Base-by-base conservation (phyloP, 1,284 basidiomycete genomes). In the Macrocybe sp. region DNA sequence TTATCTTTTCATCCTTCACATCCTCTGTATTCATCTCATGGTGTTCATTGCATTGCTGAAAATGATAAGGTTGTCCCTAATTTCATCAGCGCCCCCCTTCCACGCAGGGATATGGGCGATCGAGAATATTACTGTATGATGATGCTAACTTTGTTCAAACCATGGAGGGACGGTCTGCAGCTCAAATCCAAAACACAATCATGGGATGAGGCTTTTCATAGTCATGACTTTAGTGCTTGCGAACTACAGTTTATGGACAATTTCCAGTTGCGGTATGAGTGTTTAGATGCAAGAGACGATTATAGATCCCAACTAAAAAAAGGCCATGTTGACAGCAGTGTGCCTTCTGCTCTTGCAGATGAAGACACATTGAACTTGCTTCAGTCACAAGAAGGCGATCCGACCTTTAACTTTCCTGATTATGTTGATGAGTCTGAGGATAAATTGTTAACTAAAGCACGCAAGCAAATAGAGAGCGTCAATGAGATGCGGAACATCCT, bases 231-330 rank as follows among this genome's bases (percentile, higher is more conserved):
- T 44, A 36, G 22, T 9, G 3, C 31, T 0, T 30, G 39, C 5
- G 50, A 62, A 5, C 1, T n/a, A 2, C 16, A 42, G 4, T 22
- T 63, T 0, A 65, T 66, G 59, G 49, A 56, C 1, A 57, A 64
- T 40, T 59, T 67, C 44, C 58, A 67, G 28, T 44, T 66, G 0
- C 45, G 51, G 10, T 63, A 69, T 51, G 60, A 67, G 50, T 67
- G 67, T 49, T 35, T 52, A 1, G 68, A 70, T 56, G 62, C 62
- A 0, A 46, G 55, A 28, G 66, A 70, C 55, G 65, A 69, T 45
- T 67, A 52, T 49, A 42, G 53, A 41, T 50, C 60, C 4, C 56
- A 64, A 37, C 22, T 61, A n/a, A 51, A 55, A 22, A 48, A 51
- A 31, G 46, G 45, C 22, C 16, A 37, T n/a, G 16, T 14, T 39